Conservation (phyloP, 257 asterid genomes). For the Penstemon davidsonii region DNA sequence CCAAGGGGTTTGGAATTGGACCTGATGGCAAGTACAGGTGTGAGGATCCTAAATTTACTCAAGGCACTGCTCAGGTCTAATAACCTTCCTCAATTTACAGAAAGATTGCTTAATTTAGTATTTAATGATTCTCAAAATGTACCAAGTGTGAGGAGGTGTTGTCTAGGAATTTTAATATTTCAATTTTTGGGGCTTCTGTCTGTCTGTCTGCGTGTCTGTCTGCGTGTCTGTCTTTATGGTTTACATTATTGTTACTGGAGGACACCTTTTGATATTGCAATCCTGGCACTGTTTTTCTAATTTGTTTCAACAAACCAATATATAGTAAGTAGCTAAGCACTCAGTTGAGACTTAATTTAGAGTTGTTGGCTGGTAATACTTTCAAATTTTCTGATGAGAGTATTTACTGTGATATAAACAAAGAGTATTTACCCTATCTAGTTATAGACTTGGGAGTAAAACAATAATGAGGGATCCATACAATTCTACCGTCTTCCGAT, state of each 20-base stretch:
- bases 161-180: constrained; percentile 30
- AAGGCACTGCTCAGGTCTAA: constrained; percentile 94
- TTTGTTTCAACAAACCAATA: too few species aligned
- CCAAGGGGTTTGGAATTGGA: constrained; percentile 88
- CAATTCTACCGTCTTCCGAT: too few species aligned
- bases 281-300: not conserved
- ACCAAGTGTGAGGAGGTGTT: constrained; percentile 29
- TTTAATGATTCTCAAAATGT: constrained; percentile 27
- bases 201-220: too few species aligned
- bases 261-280: constrained; percentile 26
- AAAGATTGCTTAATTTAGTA: constrained; percentile 29
- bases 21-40: constrained; percentile 97
- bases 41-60: constrained; percentile 95
- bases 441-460: too few species aligned
- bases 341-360: too few species aligned
- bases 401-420: too few species aligned
- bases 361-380: too few species aligned
- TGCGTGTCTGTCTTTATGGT: constrained; percentile 4
- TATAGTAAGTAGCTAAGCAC: too few species aligned
- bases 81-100: constrained; percentile 6
- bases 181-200: constrained; percentile 20
- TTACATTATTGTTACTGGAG: constrained; percentile 23
- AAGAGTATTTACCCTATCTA: too few species aligned
- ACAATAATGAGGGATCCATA: too few species aligned
- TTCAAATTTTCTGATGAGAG: too few species aligned